Evolutionary conservation across 208 protist genomes (phyloP).

Genomic region (Leishmania major): DNA sequence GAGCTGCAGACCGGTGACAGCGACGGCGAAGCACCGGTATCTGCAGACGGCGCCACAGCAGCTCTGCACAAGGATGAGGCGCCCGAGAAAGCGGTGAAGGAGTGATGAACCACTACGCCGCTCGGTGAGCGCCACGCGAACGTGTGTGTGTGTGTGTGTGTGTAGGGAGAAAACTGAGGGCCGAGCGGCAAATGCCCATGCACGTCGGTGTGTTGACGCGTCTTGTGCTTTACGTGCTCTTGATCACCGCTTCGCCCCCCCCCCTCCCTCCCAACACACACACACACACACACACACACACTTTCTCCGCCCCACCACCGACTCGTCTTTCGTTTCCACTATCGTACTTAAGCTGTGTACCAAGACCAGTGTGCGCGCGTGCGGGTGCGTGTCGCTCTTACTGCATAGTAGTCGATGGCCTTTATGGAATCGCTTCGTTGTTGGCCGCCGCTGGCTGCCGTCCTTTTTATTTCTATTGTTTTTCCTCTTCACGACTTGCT

Average conservation of each 20-base stretch:
- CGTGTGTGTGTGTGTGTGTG: not conserved
- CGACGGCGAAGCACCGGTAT: conserved; percentile 4
- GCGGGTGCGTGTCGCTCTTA: not conserved
- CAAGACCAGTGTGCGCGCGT: not conserved
- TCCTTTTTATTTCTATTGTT: not conserved
- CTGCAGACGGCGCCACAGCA: not conserved
- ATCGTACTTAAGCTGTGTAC: not conserved
- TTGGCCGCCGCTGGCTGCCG: not conserved
- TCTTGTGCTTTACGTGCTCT: not conserved
- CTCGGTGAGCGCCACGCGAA: not conserved
- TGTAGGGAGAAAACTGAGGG: not conserved
- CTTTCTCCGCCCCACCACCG: not conserved
- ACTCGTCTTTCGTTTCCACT: not conserved
- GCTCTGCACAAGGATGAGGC: not conserved
- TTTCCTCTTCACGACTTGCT: not conserved
- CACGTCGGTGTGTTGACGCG: not conserved
- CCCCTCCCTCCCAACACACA: too few relatives aligned
- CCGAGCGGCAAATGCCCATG: not conserved
- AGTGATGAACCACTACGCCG: not conserved
- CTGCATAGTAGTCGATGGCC: not conserved
- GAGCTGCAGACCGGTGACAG: conserved; percentile 54
- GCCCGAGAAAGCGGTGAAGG: conserved; percentile 10
- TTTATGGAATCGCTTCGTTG: not conserved
- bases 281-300: not conserved
- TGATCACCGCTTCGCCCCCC: not conserved